Percentiles rank a stretch among this genome's conserved stretches.
phyloP scores from a whole-genome alignment of 164 flowering plant species.

The Dillenia turbinata region DNA sequence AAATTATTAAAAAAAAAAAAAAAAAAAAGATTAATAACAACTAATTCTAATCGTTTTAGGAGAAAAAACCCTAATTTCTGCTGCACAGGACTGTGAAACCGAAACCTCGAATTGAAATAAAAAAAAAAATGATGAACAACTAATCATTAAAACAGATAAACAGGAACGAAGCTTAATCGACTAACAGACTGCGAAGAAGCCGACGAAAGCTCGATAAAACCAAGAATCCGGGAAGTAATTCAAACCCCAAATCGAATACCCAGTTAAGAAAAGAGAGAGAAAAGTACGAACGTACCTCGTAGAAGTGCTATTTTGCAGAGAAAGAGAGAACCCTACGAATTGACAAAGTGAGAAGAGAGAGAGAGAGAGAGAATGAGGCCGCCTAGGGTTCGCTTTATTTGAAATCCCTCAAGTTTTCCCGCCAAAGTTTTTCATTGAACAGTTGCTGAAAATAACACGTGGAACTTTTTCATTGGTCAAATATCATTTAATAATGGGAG shows the following conservation, averaged over 20 bases:
- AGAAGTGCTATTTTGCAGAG: slow-evolving; percentile 7
- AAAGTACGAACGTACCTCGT: slow-evolving; percentile 2
- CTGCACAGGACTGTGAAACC: too few relatives aligned
- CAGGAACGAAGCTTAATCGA: too few relatives aligned
- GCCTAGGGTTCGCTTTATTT: slow-evolving; percentile 42
- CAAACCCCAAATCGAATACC: background rate
- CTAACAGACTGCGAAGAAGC: too few relatives aligned
- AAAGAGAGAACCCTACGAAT: background rate
- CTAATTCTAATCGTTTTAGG: too few relatives aligned
- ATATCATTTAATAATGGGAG: too few relatives aligned
- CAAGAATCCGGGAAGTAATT: background rate
- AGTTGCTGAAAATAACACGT: slow-evolving; percentile 13
- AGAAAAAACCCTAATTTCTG: too few relatives aligned
- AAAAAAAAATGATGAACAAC: too few relatives aligned
- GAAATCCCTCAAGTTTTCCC: slow-evolving; percentile 35
- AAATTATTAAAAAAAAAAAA: too few relatives aligned
- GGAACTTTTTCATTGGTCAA: slow-evolving; percentile 1
- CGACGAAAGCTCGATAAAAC: too few relatives aligned
- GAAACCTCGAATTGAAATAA: too few relatives aligned
- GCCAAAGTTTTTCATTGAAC: slow-evolving; percentile 34
- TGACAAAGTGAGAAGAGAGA: background rate
- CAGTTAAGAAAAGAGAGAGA: background rate
- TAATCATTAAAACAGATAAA: too few relatives aligned
- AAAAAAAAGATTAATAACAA: too few relatives aligned
- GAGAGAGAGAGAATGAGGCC: slow-evolving; percentile 9